These are phyloP conservation scores for Eremochloa ophiuroides DNA, from an alignment of 176 grass and related monocot genomes.

Conservation along the genomic window DNA sequence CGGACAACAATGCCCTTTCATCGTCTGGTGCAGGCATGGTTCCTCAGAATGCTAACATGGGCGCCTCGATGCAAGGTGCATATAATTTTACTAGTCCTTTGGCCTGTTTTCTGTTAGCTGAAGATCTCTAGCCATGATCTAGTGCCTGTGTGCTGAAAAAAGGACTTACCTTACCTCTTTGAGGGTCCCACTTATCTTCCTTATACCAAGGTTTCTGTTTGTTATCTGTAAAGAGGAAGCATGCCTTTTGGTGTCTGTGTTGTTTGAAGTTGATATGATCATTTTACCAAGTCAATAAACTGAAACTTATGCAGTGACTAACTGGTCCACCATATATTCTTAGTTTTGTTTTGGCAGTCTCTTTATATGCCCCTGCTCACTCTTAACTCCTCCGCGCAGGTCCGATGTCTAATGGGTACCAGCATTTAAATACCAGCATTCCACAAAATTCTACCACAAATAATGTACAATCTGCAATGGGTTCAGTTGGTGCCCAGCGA, in stretches of 20 bases:
- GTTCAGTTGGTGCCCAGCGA: conserved; percentile 54
- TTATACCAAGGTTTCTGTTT: neutral
- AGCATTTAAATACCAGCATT: conserved; percentile 50
- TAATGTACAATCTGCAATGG: conserved; percentile 45
- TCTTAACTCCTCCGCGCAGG: conserved; percentile 42
- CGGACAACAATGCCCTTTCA: conserved; percentile 55
- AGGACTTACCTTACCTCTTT: neutral
- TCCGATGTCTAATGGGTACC: conserved; percentile 70
- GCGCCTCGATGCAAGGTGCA: conserved; percentile 40
- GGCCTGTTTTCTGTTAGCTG: neutral
- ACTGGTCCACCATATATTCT: neutral
- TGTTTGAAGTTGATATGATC: conserved; percentile 16
- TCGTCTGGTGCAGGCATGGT: conserved; percentile 46
- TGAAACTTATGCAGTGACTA: conserved; percentile 12
- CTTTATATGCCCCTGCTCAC: conserved; percentile 12
- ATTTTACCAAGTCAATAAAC: conserved; percentile 17
- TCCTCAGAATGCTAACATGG: conserved; percentile 60
- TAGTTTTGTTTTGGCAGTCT: conserved; percentile 4
- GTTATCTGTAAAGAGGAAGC: neutral
- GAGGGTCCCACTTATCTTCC: neutral
- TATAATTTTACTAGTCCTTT: conserved; percentile 23
- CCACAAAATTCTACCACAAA: conserved; percentile 57
- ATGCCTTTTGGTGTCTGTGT: conserved; percentile 2
- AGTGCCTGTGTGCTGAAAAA: conserved; percentile 4
- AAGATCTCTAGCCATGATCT: conserved; percentile 16